phyloP scores from a whole-genome alignment of 352 stramenopile genomes.

The Phytophthora podocarpi region DNA sequence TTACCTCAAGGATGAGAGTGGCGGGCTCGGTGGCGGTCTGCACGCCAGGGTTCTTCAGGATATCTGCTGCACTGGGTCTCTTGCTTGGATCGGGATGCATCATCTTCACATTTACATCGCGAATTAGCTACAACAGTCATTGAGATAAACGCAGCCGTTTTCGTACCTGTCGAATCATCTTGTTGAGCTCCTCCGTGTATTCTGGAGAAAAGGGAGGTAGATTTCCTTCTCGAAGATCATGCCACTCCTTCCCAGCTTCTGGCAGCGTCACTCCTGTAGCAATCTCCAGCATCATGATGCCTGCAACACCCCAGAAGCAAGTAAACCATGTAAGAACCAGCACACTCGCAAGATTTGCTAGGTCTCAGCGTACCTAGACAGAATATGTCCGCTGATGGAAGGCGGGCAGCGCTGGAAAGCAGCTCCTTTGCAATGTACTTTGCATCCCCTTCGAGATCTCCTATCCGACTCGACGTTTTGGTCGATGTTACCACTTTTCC shows the following conservation, averaged over 20 bases:
- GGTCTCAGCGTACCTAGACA: conserved; percentile 76
- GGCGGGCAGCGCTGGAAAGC: conserved; percentile 65
- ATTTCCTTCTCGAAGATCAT: conserved; percentile 58
- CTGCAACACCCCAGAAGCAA: conserved; percentile 26
- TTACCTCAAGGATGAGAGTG: conserved; percentile 39
- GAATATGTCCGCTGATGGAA: conserved; percentile 94
- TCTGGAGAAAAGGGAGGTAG: conserved; percentile 47
- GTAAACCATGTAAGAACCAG: background rate
- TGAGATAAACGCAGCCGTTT: background rate
- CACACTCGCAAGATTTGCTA: background rate
- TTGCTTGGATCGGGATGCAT: conserved; percentile 52
- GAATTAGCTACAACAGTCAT: background rate
- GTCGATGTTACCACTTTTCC: conserved; percentile 44
- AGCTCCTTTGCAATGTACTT: conserved; percentile 93
- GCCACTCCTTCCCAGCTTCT: conserved; percentile 64
- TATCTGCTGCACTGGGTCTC: conserved; percentile 46
- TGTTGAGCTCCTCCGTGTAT: conserved; percentile 52
- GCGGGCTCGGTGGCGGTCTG: conserved; percentile 12
- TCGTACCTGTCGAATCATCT: conserved; percentile 52
- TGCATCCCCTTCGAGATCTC: conserved; percentile 94
- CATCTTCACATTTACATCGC: conserved; percentile 46
- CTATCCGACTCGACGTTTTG: conserved; percentile 22
- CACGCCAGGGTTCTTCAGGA: conserved; percentile 39
- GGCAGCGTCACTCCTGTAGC: conserved; percentile 47
- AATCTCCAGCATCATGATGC: conserved; percentile 74